Base-by-base conservation (phyloP, 1,284 basidiomycete genomes). In the Pulveroboletus sp. region DNA sequence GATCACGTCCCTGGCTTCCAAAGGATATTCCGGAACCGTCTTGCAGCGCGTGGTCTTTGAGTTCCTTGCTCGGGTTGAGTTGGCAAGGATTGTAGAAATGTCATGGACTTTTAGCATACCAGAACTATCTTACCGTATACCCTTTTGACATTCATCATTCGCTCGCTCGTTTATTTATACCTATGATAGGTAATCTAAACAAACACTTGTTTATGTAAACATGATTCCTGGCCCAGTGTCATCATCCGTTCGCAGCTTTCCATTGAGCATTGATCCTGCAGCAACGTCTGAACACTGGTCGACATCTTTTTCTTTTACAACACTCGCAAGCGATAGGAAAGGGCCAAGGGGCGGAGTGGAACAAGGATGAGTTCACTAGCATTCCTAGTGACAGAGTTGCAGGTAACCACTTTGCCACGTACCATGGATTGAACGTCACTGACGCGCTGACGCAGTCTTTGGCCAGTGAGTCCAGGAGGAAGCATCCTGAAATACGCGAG, bases 401-500 rank as follows among this genome's bases (percentile, higher is more conserved):
- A 83, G 78, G 81, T 81, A 55, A 28, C 31, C 25, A 20, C 20
- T 22, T 45, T 24, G 31, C 49, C 31, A 18, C 22, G 35, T 54
- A 49, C 5, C 24, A 15, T 38, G 40, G 17, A 28, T 40, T 20
- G 29, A 45, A 17, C 24, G n/a, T 46, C n/a, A 29, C 50, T 60
- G 10, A 68, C 15, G 28, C 15, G 44, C 15, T 25, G 29, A 47
- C 17, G 12, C 66, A 92, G 82, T 85, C 88, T 39, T 75, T 94
- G 59, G 82, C 89, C 4, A 89, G 86, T 59, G 92, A 94, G 75
- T 91, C 90, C 28, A 83, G 88, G 59, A 77, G 92, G 59, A 87
- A 90, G 63, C 85, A 94, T 69, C 86, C 90, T 17, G 90, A 94
- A 68, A 88, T 94, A 61, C 86, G 86, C 63, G 91, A 94, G 79